A percentile compares a stretch with the other conserved stretches of the same genome.
phyloP scores from a whole-genome alignment of 2,329 filamentous ascomycete species.

The Mycosphaerelloides madeirae region DNA sequence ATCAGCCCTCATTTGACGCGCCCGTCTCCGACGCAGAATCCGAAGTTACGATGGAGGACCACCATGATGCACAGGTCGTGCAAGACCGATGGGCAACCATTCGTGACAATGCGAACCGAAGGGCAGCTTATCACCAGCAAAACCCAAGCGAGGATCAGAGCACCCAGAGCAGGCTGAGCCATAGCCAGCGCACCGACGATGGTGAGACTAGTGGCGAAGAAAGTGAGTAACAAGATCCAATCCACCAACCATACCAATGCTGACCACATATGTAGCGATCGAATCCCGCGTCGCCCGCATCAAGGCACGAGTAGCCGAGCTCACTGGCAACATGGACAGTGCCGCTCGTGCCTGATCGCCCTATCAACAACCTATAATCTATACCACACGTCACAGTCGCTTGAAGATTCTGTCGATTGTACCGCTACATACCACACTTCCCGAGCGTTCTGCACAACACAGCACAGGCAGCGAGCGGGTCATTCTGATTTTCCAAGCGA shows the following conservation, averaged over 20 bases:
- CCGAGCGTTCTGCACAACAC: neutral
- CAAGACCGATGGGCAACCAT: slow-evolving; percentile 94
- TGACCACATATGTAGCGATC: slow-evolving; percentile 59
- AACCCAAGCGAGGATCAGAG: slow-evolving; percentile 62
- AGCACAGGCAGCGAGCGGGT: too few relatives aligned
- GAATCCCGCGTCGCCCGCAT: slow-evolving; percentile 95
- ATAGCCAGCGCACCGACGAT: slow-evolving; percentile 61
- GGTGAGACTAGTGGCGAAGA: slow-evolving; percentile 94
- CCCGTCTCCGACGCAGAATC: slow-evolving; percentile 26
- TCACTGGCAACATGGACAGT: slow-evolving; percentile 54
- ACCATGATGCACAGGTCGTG: slow-evolving; percentile 36
- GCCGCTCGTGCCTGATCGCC: slow-evolving; percentile 4
- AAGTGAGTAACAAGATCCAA: slow-evolving; percentile 56
- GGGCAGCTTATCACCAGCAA: slow-evolving; percentile 44
- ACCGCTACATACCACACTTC: neutral
- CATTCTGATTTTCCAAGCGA: neutral
- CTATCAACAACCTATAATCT: neutral
- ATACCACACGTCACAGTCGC: neutral
- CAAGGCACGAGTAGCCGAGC: slow-evolving; percentile 90
- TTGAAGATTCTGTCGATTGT: neutral
- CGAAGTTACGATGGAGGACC: slow-evolving; percentile 39
- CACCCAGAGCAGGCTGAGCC: slow-evolving; percentile 44
- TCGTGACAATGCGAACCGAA: slow-evolving; percentile 84
- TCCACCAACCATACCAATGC: neutral
- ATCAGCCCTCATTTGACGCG: slow-evolving; percentile 10